A percentile compares a stretch with the other conserved stretches of the same genome.
Conservation (phyloP, 352 stramenopile species). For the Globisporangium emineosum region DNA sequence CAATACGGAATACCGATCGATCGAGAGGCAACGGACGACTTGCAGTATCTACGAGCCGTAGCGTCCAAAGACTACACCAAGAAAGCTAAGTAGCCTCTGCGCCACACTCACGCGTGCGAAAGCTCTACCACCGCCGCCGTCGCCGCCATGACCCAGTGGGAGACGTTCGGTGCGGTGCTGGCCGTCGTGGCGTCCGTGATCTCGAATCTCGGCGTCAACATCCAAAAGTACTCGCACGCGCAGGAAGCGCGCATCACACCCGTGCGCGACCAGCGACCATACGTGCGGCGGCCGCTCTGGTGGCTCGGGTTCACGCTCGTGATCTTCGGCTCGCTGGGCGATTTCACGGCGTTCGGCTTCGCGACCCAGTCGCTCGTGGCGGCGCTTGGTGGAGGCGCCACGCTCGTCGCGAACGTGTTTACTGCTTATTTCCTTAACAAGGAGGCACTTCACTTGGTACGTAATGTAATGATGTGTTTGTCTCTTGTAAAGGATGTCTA, state of each 20-base stretch:
- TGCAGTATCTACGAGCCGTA: too few relatives aligned
- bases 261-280: constrained; percentile 52
- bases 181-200: constrained; percentile 78
- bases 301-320: constrained; percentile 81
- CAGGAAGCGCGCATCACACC: constrained; percentile 44
- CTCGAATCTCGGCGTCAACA: constrained; percentile 89
- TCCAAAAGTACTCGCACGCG: constrained; percentile 88
- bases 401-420: constrained; percentile 86
- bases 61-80: too few relatives aligned
- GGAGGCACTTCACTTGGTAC: constrained; percentile 65
- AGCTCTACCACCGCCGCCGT: background rate
- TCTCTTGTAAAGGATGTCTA: background rate
- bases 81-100: too few relatives aligned
- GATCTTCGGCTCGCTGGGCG: constrained; percentile 75
- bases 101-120: too few relatives aligned
- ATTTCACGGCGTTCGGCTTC: constrained; percentile 89
- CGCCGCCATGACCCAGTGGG: constrained; percentile 54
- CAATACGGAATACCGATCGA: too few relatives aligned
- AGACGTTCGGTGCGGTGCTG: constrained; percentile 80
- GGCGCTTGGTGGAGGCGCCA: constrained; percentile 79
- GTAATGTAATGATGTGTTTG: background rate
- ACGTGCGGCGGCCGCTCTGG: constrained; percentile 87
- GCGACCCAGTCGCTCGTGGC: constrained; percentile 88
- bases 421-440: constrained; percentile 84
- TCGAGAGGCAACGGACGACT: too few relatives aligned